phyloP scores from a whole-genome alignment of 495 filamentous ascomycete genomes.

The Parathielavia hyrcaniae region DNA sequence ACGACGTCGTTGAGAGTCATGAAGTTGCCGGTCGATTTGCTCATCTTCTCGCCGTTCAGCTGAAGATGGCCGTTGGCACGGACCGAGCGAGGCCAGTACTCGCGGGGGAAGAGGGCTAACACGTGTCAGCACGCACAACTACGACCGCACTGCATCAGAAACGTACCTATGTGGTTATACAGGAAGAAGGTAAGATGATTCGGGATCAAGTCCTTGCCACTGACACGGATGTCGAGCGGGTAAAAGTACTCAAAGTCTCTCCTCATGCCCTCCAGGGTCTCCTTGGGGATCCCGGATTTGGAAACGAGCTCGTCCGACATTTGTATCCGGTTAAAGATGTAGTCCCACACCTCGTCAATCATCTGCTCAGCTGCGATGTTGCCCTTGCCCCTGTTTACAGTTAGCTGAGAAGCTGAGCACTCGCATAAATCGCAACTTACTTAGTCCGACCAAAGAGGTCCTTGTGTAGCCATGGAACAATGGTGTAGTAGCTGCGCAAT shows the following conservation, averaged over 20 bases:
- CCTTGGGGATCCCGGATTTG: slow-evolving; percentile 62
- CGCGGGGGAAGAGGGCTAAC: slow-evolving; percentile 63
- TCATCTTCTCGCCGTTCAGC: slow-evolving; percentile 96
- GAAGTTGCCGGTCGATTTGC: slow-evolving; percentile 93
- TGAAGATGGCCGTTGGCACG: slow-evolving; percentile 88
- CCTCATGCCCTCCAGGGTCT: slow-evolving; percentile 67
- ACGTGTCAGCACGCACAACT: background rate
- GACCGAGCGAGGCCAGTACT: slow-evolving; percentile 80
- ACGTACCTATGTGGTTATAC: slow-evolving; percentile 71
- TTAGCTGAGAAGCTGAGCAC: background rate
- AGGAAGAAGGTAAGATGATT: slow-evolving; percentile 96
- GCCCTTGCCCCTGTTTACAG: slow-evolving; percentile 42
- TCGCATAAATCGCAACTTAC: background rate
- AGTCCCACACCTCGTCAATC: slow-evolving; percentile 96
- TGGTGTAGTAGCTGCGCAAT: slow-evolving; percentile 68
- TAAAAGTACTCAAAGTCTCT: slow-evolving; percentile 97
- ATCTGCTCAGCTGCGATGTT: slow-evolving; percentile 76
- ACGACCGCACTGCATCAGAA: too few relatives aligned
- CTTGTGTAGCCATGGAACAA: slow-evolving; percentile 78
- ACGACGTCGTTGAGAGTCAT: slow-evolving; percentile 80
- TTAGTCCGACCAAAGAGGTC: slow-evolving; percentile 67
- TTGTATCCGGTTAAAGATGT: slow-evolving; percentile 63
- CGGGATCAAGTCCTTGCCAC: slow-evolving; percentile 79
- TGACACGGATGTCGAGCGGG: slow-evolving; percentile 77
- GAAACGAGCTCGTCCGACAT: slow-evolving; percentile 53